Evolutionary conservation across 176 grass and related monocot species (phyloP), one percentile per base, ranked within the genome.

Genomic region (Rhynchospora tenuis): DNA sequence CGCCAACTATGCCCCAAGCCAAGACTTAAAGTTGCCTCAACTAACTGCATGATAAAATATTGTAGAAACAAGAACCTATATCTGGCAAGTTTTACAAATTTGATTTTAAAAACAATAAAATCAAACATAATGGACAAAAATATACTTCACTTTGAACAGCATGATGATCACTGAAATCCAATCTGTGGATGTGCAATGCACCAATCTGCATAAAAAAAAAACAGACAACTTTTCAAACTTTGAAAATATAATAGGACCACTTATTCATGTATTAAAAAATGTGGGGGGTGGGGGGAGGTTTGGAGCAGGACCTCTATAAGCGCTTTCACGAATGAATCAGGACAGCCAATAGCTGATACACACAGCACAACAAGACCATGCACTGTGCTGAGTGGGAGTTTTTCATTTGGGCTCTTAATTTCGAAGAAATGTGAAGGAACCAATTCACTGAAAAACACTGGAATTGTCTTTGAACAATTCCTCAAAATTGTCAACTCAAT

Each of bases 141-240:
- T 90, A 92, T 83, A 97, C 95, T 84, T 89, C 71, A 80, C 42
- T 54, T 86, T 51, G 59, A 81, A 97, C 82, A 88, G 80, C 83
- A 90, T 98, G 89, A 83, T 98, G 95, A 73, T 98, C 92, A 81
- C 83, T 90, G 64, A 98, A 98, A 84, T 93, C 92, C 80, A 95
- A 27, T 89, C 92, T 91, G 46, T 93, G 87, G 86, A 90, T 72
- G 64, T 87, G 86, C 31, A 84, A 54, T 77, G 92, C 84, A 68
- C 88, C 95, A 87, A 95, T 94, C 95, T 98, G 85, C 81, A 92
- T 59, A 16, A 73, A 66, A 84, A 86, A 57, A 29, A 31, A 54
- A 84, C 16, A 59, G 15, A 62, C 75, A 44, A 87, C 71, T 26
- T 83, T 59, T 72, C 64, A 44, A 61, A 59, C 22, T 10, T 1